Evolutionary conservation across 108 stramenopile genomes (phyloP).

Genomic region (Skeletonema menzelii): DNA sequence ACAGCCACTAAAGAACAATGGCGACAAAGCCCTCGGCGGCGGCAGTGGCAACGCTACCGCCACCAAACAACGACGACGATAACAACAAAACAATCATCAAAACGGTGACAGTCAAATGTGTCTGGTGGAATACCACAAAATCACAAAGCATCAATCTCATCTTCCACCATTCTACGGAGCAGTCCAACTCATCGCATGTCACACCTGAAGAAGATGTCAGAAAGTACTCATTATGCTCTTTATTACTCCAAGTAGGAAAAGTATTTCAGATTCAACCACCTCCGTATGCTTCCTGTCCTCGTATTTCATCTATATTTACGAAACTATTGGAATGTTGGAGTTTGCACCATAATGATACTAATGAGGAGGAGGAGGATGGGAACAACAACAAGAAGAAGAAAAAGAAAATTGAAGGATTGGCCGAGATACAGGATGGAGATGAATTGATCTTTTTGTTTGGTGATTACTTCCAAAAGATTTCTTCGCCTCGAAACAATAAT

Average conservation of each 20-base stretch:
- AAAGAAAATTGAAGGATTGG: background rate
- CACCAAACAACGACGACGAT: background rate
- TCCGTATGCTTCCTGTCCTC: background rate
- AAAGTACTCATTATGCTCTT: constrained; percentile 6
- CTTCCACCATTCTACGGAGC: background rate
- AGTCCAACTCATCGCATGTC: background rate
- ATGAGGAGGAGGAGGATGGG: no score
- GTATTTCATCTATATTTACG: background rate
- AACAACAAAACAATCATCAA: no score
- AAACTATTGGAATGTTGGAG: constrained; percentile 4
- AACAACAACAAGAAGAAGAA: background rate
- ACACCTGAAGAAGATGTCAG: background rate
- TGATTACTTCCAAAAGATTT: constrained; percentile 1
- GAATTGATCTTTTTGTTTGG: constrained; percentile 2
- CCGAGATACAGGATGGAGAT: constrained; percentile 13
- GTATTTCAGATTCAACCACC: background rate
- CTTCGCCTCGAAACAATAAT: background rate
- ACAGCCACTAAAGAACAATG: background rate
- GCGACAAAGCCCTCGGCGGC: background rate
- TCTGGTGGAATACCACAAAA: background rate
- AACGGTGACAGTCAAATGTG: background rate
- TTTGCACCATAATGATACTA: background rate
- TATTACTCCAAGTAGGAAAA: constrained; percentile 1
- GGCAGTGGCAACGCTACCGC: background rate
- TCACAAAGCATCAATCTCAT: background rate